Conservation (phyloP, 2,329 filamentous ascomycete genomes). For the Aspergillus bombycis region DNA sequence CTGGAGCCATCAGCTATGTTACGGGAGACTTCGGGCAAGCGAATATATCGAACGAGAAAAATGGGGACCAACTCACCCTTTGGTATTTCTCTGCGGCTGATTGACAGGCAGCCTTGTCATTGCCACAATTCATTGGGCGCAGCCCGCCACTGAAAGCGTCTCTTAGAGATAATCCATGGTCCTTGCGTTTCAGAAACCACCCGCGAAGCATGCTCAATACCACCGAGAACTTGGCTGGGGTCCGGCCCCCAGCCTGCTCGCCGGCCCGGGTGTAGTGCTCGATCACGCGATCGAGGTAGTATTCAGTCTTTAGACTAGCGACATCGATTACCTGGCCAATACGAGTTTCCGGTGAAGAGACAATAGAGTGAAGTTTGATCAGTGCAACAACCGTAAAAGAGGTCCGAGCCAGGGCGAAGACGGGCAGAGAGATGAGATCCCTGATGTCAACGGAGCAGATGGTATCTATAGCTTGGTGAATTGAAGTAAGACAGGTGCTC, state of each 20-base stretch:
- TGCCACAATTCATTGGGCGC: constrained; percentile 4
- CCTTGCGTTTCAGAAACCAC: constrained; percentile 64
- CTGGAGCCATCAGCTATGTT: background rate
- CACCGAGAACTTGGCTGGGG: constrained; percentile 70
- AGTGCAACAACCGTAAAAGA: constrained; percentile 72
- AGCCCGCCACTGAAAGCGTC: constrained; percentile 25
- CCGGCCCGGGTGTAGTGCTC: constrained; percentile 68
- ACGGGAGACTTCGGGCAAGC: background rate
- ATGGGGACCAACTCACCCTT: background rate
- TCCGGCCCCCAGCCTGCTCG: constrained; percentile 64
- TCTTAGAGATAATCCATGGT: constrained; percentile 30
- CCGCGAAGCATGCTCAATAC: constrained; percentile 70
- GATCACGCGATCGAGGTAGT: constrained; percentile 71
- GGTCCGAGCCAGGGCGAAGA: constrained; percentile 72
- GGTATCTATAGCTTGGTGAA: constrained; percentile 67
- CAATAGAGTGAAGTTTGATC: constrained; percentile 73
- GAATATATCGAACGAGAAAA: background rate
- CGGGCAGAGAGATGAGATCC: constrained; percentile 66
- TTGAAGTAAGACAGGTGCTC: constrained; percentile 66
- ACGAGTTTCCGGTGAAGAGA: constrained; percentile 65
- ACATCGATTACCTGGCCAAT: constrained; percentile 71
- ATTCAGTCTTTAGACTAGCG: constrained; percentile 65
- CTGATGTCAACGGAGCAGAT: constrained; percentile 65
- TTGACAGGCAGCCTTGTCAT: constrained; percentile 13
- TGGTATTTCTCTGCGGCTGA: background rate